Conservation (phyloP, 2,329 filamentous ascomycete genomes). For the Verticillium alfalfae region DNA sequence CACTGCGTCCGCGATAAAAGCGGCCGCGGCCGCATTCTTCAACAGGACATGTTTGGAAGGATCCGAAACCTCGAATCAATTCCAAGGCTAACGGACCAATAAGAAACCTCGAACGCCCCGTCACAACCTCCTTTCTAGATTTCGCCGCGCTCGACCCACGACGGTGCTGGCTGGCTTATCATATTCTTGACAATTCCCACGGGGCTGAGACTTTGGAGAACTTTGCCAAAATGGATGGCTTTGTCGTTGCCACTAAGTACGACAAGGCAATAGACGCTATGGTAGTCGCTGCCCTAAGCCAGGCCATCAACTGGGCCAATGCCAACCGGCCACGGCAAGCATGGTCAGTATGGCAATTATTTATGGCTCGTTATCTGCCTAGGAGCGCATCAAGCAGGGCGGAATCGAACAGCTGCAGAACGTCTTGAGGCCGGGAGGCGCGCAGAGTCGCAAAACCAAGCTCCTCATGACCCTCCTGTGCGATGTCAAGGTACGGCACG, state of each 20-base stretch:
- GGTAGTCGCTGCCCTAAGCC: conserved; percentile 5
- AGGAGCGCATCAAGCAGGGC: conserved; percentile 1
- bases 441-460: conserved; percentile 5
- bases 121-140: not conserved
- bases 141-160: not conserved
- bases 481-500: conserved; percentile 2
- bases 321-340: not conserved
- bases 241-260: not conserved
- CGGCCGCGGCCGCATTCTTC: too few species aligned
- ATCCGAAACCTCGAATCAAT: too few species aligned
- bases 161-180: not conserved
- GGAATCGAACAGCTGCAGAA: conserved; percentile 1
- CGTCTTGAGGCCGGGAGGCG: conserved; percentile 2
- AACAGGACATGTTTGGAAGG: too few species aligned
- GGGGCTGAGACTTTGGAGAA: conserved; percentile 1
- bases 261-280: conserved; percentile 2
- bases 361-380: conserved; percentile 4
- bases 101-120: not conserved
- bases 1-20: too few species aligned
- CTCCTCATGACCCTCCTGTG: conserved; percentile 1
- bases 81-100: too few species aligned
- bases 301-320: conserved; percentile 3
- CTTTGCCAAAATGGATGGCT: conserved; percentile 1
- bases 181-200: conserved; percentile 1
- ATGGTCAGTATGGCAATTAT: conserved; percentile 4